Evolutionary conservation across 2,329 filamentous ascomycete species (phyloP).

Genomic region (Phaeosphaeria sp.): DNA sequence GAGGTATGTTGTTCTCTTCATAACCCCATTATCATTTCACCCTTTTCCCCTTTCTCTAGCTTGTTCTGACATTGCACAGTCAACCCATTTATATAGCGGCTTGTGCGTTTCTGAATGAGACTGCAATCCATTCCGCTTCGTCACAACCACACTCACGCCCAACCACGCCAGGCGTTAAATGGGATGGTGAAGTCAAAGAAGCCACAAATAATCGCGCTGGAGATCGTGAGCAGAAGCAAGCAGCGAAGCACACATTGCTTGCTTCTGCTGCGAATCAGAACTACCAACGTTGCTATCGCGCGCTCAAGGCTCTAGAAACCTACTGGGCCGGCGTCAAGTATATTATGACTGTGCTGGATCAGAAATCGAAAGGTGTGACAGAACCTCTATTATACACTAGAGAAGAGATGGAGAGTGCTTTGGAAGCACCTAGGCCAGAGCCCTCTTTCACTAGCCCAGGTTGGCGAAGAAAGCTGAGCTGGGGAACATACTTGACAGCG

Average conservation of each 20-base stretch:
- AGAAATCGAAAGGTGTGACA: slow-evolving; percentile 85
- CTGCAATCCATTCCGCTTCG: slow-evolving; percentile 70
- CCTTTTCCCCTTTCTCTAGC: too few relatives aligned
- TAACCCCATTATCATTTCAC: too few relatives aligned
- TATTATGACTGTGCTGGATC: slow-evolving; percentile 83
- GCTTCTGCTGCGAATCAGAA: slow-evolving; percentile 85
- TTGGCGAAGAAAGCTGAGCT: slow-evolving; percentile 57
- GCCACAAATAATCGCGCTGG: slow-evolving; percentile 17
- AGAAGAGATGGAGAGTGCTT: slow-evolving; percentile 79
- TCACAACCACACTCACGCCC: slow-evolving; percentile 69
- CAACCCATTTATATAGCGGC: slow-evolving; percentile 93
- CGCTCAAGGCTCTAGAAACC: slow-evolving; percentile 76
- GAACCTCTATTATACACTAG: slow-evolving; percentile 70
- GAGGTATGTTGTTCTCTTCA: too few relatives aligned
- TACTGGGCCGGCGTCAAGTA: slow-evolving; percentile 91
- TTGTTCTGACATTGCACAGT: slow-evolving; percentile 49
- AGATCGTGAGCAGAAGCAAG: slow-evolving; percentile 50
- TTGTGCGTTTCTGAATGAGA: slow-evolving; percentile 87
- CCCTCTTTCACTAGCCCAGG: slow-evolving; percentile 59
- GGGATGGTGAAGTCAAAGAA: slow-evolving; percentile 8
- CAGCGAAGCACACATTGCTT: slow-evolving; percentile 74
- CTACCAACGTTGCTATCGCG: slow-evolving; percentile 86
- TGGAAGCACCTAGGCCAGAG: slow-evolving; percentile 59
- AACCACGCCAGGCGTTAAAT: slow-evolving; percentile 24
- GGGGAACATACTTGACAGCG: slow-evolving; percentile 51